Conservation (phyloP, 2,329 filamentous ascomycete genomes). For the Microdochium bolleyi region DNA sequence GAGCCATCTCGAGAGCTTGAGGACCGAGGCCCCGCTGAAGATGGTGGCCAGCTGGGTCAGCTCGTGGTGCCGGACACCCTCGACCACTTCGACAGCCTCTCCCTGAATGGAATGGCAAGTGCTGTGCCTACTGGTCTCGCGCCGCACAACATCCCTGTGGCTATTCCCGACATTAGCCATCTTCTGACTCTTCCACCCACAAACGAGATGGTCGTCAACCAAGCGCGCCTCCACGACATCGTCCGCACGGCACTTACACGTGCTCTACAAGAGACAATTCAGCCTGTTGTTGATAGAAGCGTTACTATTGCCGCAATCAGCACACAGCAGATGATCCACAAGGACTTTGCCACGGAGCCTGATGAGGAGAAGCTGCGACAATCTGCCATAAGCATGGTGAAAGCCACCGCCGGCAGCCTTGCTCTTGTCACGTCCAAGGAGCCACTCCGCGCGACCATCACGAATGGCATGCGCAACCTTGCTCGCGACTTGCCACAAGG, state of each 20-base stretch:
- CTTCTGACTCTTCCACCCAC: conserved; percentile 74
- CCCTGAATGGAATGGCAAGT: conserved; percentile 65
- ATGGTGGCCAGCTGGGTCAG: conserved; percentile 36
- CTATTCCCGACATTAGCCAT: conserved; percentile 75
- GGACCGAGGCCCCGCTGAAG: conserved; percentile 60
- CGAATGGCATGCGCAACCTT: conserved; percentile 82
- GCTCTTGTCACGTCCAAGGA: conserved; percentile 98
- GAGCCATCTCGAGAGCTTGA: conserved; percentile 82
- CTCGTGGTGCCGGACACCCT: conserved; percentile 57
- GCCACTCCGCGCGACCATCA: conserved; percentile 90
- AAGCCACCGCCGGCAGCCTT: conserved; percentile 85
- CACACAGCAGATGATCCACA: conserved; percentile 88
- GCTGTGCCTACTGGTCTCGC: conserved; percentile 66
- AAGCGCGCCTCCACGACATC: conserved; percentile 62
- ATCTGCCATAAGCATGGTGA: conserved; percentile 88
- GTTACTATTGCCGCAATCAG: conserved; percentile 97
- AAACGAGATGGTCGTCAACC: conserved; percentile 70
- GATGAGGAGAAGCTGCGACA: conserved; percentile 82
- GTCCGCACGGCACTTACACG: conserved; percentile 80
- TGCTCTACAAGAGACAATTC: conserved; percentile 92
- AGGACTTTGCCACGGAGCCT: conserved; percentile 90
- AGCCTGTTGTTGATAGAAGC: conserved; percentile 92
- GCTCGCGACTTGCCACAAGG: conserved; percentile 65
- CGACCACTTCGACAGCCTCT: conserved; percentile 77
- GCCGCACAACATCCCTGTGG: conserved; percentile 67